Evolutionary conservation across 2,329 filamentous ascomycete species (phyloP).

Genomic region (Stachybotrys elegans): DNA sequence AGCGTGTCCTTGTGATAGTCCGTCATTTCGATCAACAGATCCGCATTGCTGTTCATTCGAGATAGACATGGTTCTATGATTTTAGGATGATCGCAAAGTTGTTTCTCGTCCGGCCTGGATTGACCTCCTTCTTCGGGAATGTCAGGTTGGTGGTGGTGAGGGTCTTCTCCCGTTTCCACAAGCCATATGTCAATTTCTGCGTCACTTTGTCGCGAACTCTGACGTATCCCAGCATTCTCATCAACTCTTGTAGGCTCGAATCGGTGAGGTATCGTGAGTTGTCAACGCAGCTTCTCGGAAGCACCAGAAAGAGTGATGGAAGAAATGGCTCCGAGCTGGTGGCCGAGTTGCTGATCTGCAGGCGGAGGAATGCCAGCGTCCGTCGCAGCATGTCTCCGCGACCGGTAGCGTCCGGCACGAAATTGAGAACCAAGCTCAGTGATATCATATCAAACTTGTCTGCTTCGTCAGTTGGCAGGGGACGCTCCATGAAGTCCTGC

Average conservation of each 20-base stretch:
- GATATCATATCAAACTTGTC: conserved; percentile 86
- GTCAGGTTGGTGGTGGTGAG: conserved; percentile 8
- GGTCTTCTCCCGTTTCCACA: conserved; percentile 60
- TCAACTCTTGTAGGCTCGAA: conserved; percentile 61
- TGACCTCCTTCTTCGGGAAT: conserved; percentile 65
- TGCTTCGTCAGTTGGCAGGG: conserved; percentile 56
- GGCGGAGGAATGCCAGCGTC: conserved; percentile 64
- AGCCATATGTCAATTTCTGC: conserved; percentile 79
- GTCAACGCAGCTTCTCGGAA: conserved; percentile 79
- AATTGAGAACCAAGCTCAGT: conserved; percentile 89
- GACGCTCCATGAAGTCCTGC: conserved; percentile 91
- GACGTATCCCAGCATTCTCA: conserved; percentile 70
- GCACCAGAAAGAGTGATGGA: conserved; percentile 78
- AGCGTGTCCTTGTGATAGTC: no score
- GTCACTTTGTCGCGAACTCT: conserved; percentile 65
- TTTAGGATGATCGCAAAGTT: conserved; percentile 81
- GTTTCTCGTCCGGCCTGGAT: conserved; percentile 72
- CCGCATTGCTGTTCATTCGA: neutral
- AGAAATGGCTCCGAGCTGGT: conserved; percentile 33
- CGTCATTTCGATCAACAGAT: no score
- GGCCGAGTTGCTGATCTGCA: conserved; percentile 8
- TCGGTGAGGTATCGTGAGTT: conserved; percentile 91
- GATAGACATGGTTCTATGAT: conserved; percentile 1
- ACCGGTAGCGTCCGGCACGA: conserved; percentile 70
- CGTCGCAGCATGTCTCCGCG: conserved; percentile 83